Evolutionary conservation across 768 basidiomycete genomes (phyloP), one percentile per base, ranked within the genome.

Genomic region (Cantharellus anzutake): DNA sequence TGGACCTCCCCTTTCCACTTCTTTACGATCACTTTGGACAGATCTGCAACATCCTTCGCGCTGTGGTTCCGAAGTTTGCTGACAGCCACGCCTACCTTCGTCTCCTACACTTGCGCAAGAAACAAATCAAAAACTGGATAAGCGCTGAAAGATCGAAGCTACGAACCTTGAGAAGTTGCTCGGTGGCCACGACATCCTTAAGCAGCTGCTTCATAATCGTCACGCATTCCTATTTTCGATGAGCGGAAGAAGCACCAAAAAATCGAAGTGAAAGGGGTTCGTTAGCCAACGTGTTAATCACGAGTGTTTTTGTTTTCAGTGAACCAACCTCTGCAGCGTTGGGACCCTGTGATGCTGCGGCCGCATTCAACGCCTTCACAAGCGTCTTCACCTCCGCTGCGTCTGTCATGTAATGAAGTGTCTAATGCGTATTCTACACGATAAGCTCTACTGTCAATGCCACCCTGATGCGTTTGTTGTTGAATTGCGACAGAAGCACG

Each of bases 1-100:
- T 91, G 89, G 41, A 94, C 92, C 62, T 84, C 83, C 39, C 73
- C 77, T 71, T 93, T 93, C 91, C 91, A 96, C 66, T 83, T 85
- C 71, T 82, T 87, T 56, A 96, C 92, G 51, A 93, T 74, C 64
- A 90, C 89, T 70, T 93, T 94, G 16, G 92, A 88, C 3, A 86
- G 73, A 64, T 88, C 85, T 4, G 87, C 69, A 4, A 96, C 81
- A 5, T 81, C 77, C 66, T 84, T 86, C 7, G 78, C 73, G 0
- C 77, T 72, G 70, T 91, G 84, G 39, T 77, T 75, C 53, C 91
- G 80, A 16, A 93, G 77, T 73, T 93, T 93, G 58, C 90, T 89
- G 2, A 96, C 89, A 0, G 89, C 86, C n/a, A 94, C 72, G 56
- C 91, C 91, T 2, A 83, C 85, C 70, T 86, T 92, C 70, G 88